Conservation (phyloP, 257 asterid species). For the Forsythia suspensa region DNA sequence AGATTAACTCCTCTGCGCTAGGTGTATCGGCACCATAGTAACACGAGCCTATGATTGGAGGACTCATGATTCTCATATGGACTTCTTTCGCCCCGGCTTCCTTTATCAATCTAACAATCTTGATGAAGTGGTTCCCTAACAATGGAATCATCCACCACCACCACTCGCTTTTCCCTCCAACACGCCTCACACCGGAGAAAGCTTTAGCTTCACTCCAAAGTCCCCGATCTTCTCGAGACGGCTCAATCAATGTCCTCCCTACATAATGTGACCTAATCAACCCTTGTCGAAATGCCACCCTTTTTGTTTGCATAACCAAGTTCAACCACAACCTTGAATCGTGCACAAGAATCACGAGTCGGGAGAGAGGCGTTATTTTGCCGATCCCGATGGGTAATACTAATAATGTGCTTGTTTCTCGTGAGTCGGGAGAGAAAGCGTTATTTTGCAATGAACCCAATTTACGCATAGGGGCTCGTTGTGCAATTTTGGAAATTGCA, state of each 20-base stretch:
- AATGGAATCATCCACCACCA: constrained; percentile 52
- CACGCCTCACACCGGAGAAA: constrained; percentile 44
- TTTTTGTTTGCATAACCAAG: constrained; percentile 50
- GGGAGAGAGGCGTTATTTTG: no score
- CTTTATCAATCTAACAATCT: constrained; percentile 46
- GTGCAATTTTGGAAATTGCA: no score
- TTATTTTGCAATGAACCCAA: no score
- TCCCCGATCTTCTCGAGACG: constrained; percentile 53
- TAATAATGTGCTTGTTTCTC: no score
- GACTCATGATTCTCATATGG: constrained; percentile 54
- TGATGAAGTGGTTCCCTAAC: constrained; percentile 50
- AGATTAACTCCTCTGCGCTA: no score
- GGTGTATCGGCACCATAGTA: constrained; percentile 54
- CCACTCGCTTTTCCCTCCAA: constrained; percentile 53
- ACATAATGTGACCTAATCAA: no score
- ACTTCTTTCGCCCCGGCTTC: constrained; percentile 55
- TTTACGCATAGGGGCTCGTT: no score
- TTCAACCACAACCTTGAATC: constrained; percentile 59
- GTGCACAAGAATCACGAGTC: constrained; percentile 55
- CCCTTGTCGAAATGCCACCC: constrained; percentile 51
- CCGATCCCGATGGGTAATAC: no score
- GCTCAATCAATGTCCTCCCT: constrained; percentile 52
- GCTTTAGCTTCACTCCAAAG: constrained; percentile 54
- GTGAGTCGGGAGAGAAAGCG: no score
- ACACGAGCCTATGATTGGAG: constrained; percentile 52